These are phyloP conservation scores for Phlyctochytrium planicorne DNA, from an alignment of 192 early-diverging fungal genomes.

Conservation along the genomic window DNA sequence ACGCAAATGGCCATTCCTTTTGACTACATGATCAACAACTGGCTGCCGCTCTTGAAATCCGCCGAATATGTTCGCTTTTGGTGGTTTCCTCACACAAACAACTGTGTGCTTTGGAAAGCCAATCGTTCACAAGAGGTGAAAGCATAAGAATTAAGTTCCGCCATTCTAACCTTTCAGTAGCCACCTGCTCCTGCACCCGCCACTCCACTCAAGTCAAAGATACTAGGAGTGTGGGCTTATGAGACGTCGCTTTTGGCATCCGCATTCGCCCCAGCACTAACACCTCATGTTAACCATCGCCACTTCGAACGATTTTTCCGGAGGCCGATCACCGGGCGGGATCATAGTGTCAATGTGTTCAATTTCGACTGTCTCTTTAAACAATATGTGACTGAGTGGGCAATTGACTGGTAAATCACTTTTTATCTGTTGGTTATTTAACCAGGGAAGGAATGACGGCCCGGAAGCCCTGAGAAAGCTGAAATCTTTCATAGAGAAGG, in stretches of 20 bases:
- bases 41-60: conserved; percentile 4
- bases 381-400: conserved; percentile 77
- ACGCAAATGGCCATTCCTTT: conserved; percentile 25
- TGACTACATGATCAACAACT: conserved; percentile 21
- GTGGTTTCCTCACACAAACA: conserved; percentile 48
- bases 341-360: conserved; percentile 64
- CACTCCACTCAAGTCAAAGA: not conserved
- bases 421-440: not conserved
- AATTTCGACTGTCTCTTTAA: conserved; percentile 70
- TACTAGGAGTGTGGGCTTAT: conserved; percentile 3
- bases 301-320: conserved; percentile 11
- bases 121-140: conserved; percentile 13
- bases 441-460: conserved; percentile 39
- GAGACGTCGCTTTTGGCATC: conserved; percentile 7
- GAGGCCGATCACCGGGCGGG: conserved; percentile 32
- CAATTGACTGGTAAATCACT: conserved; percentile 39
- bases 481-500: conserved; percentile 49
- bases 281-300: not conserved
- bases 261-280: not conserved
- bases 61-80: conserved; percentile 36
- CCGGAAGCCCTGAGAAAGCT: conserved; percentile 54
- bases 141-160: too few species aligned
- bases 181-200: too few species aligned
- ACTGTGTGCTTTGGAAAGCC: conserved; percentile 34
- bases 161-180: too few species aligned